Evolutionary conservation across 345 rosid species (phyloP).

Genomic region (Salix exigua): DNA sequence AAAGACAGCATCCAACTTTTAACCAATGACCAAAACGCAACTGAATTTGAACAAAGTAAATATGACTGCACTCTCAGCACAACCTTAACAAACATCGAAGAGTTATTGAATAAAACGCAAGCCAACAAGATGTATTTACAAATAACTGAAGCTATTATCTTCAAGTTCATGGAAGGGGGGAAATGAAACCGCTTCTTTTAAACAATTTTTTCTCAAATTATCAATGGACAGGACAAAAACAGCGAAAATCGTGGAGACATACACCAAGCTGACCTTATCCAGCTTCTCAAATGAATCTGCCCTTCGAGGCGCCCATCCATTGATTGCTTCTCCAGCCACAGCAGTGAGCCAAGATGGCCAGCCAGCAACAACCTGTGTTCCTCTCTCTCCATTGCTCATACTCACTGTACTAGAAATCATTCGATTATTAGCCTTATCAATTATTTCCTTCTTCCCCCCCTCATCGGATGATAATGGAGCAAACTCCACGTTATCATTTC

Average conservation of each 20-base stretch:
- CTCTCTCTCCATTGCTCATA: constrained; percentile 57
- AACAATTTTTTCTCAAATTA: neutral
- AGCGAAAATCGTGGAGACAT: neutral
- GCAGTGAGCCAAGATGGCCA: constrained; percentile 94
- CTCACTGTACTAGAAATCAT: constrained; percentile 45
- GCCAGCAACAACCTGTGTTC: constrained; percentile 76
- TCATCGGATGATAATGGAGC: constrained; percentile 33
- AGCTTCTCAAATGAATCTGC: constrained; percentile 91
- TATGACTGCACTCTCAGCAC: neutral
- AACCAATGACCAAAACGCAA: neutral
- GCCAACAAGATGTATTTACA: neutral
- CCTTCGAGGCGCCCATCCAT: constrained; percentile 88
- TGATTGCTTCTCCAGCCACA: constrained; percentile 96
- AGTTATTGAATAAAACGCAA: neutral
- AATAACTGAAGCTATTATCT: neutral
- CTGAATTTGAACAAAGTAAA: neutral
- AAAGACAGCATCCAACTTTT: neutral
- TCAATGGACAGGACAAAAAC: neutral
- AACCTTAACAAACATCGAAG: neutral
- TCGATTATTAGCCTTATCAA: constrained; percentile 28
- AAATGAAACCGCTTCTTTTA: neutral
- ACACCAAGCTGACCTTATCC: constrained; percentile 59
- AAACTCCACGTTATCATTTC: constrained; percentile 17
- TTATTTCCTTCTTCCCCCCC: constrained; percentile 32
- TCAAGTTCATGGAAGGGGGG: neutral